phyloP scores from a whole-genome alignment of 148 eudicot species.

The Cornus suecica region DNA sequence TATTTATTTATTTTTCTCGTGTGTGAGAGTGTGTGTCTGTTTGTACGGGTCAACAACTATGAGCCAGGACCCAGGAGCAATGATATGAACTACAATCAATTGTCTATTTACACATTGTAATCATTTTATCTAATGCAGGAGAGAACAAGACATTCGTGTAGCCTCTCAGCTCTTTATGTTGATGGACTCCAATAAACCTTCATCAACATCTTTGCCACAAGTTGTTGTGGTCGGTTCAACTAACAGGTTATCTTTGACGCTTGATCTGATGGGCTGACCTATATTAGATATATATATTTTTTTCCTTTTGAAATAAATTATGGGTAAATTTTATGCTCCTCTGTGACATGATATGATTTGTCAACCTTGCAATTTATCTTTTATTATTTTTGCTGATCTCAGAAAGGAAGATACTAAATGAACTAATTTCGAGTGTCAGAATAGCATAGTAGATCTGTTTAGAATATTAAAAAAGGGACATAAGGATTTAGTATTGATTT shows the following conservation, averaged over 20 bases:
- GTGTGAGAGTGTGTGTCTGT: not conserved
- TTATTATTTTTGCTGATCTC: not conserved
- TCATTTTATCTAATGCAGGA: conserved; percentile 49
- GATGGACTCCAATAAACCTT: conserved; percentile 71
- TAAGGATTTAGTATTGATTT: no score
- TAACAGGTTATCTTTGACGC: conserved; percentile 54
- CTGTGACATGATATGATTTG: not conserved
- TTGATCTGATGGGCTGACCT: not conserved
- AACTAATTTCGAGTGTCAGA: no score
- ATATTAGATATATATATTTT: no score
- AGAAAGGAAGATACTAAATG: no score
- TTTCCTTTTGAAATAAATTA: not conserved
- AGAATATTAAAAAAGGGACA: no score
- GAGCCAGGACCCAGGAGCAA: no score
- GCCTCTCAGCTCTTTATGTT: conserved; percentile 77
- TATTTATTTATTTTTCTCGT: no score
- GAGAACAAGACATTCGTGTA: conserved; percentile 76
- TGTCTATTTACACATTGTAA: not conserved
- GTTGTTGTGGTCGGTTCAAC: conserved; percentile 97
- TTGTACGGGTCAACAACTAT: no score
- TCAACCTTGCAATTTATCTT: not conserved
- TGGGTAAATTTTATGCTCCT: not conserved
- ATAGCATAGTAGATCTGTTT: no score
- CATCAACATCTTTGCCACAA: conserved; percentile 43
- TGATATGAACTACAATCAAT: not conserved